Base-by-base conservation (phyloP, 164 flowering plant genomes). In the Tetrastigma voinierianum region DNA sequence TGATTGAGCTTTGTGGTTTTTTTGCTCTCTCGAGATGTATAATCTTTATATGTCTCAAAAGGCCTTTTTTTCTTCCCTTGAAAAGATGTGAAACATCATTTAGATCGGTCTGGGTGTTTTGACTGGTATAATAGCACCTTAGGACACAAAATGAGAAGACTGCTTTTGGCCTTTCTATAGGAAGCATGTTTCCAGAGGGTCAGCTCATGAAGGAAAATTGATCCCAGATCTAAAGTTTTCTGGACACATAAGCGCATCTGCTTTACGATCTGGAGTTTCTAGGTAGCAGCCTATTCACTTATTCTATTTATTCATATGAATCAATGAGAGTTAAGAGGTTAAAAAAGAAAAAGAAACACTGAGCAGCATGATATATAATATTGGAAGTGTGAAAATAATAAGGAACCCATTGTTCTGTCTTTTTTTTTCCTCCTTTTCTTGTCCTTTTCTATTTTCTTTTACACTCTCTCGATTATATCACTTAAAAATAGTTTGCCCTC, bases 261-360 rank as follows among this genome's bases (percentile, higher is more conserved):
- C 98, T 25, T 40, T 91, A 48, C 82, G 96, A 76, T 79, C 90
- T 91, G 62, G 95, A 94, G 55, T 86, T 94, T 68, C 72, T 68
- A 90, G 95, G 98, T 90, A 17, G 4, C 12, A 5, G 12, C 11
- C 16, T 43, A n/a, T 4, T 45, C 19, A 48, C 55, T 57, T 7
- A 4, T 4, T 15, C 15, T 12, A 54, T 12, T 15, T 20, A 8
- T 54, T 15, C 12, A 23, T n/a, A 20, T 62, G 40, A 7, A 32
- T 32, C n/a, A n/a, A n/a, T n/a, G n/a, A n/a, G n/a, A n/a, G n/a
- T n/a, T n/a, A n/a, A n/a, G n/a, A n/a, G n/a, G n/a, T n/a, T n/a
- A n/a, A n/a, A n/a, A n/a, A n/a, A n/a, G n/a, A n/a, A n/a, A n/a
- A n/a, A n/a, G n/a, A 32, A 32, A 32, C 40, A 32, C 40, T 7